These are phyloP conservation scores for Vitrella brassicaformis DNA, from an alignment of 73 alveolate genomes.

Conservation along the genomic window DNA sequence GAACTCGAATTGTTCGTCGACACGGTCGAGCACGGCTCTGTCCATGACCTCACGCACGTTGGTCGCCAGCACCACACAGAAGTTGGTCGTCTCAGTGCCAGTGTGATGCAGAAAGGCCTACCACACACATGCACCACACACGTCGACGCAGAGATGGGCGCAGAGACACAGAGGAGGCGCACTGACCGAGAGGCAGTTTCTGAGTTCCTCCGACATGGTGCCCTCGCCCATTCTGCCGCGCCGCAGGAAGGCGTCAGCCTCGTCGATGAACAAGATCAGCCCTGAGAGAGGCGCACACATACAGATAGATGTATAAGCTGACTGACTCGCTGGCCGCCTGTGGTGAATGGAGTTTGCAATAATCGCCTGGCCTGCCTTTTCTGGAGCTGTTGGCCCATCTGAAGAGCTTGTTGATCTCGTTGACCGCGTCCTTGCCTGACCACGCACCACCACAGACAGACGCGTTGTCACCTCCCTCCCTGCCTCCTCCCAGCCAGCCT, in stretches of 20 bases:
- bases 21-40: conserved; percentile 71
- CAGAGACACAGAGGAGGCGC: not conserved
- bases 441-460: not conserved
- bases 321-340: no score
- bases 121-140: no score
- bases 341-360: no score
- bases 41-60: conserved; percentile 73
- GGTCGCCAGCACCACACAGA: conserved; percentile 63
- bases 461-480: not conserved
- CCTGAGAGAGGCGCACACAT: no score
- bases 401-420: conserved; percentile 65
- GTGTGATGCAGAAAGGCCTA: conserved; percentile 36
- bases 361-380: conserved; percentile 43
- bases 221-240: conserved; percentile 19
- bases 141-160: not conserved
- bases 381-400: conserved; percentile 74
- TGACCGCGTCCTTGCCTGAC: conserved; percentile 7
- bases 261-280: conserved; percentile 58
- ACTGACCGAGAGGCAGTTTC: not conserved
- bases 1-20: conserved; percentile 38
- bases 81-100: conserved; percentile 33
- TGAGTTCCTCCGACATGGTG: not conserved
- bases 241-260: conserved; percentile 79
- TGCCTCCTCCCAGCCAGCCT: not conserved
- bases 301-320: no score